These are phyloP conservation scores for Chaetoceros muelleri DNA, from an alignment of 108 stramenopile species.

Conservation along the genomic window DNA sequence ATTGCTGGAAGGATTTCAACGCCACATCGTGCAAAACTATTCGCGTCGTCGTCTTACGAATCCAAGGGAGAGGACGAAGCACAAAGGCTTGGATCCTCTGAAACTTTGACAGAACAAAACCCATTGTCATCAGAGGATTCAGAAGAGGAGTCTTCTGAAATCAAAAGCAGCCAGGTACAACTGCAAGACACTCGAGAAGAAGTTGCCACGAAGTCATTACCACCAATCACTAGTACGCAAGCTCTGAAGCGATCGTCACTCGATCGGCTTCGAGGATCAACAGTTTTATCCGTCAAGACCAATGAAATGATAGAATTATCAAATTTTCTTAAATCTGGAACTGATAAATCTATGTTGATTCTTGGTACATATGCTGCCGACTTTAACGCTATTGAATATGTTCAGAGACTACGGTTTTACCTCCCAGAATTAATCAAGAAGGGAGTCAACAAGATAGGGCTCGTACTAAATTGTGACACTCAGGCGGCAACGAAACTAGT, in stretches of 20 bases:
- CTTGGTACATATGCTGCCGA: constrained; percentile 79
- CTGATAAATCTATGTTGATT: constrained; percentile 30
- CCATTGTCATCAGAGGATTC: neutral
- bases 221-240: too few species aligned
- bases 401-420: constrained; percentile 73
- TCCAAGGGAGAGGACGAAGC: neutral
- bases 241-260: neutral
- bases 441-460: constrained; percentile 49
- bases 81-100: neutral
- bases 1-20: too few species aligned
- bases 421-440: constrained; percentile 46
- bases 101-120: neutral
- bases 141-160: neutral
- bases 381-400: constrained; percentile 89
- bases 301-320: constrained; percentile 14
- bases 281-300: constrained; percentile 23
- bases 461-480: constrained; percentile 65
- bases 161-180: neutral
- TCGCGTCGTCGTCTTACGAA: too few species aligned
- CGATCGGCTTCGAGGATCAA: neutral
- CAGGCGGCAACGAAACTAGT: constrained; percentile 41
- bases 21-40: too few species aligned
- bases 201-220: neutral
- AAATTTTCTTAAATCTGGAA: constrained; percentile 9
- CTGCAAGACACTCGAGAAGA: too few species aligned